These are phyloP conservation scores for Saraca asoca DNA, from an alignment of 331 rosid species.

Conservation along the genomic window DNA sequence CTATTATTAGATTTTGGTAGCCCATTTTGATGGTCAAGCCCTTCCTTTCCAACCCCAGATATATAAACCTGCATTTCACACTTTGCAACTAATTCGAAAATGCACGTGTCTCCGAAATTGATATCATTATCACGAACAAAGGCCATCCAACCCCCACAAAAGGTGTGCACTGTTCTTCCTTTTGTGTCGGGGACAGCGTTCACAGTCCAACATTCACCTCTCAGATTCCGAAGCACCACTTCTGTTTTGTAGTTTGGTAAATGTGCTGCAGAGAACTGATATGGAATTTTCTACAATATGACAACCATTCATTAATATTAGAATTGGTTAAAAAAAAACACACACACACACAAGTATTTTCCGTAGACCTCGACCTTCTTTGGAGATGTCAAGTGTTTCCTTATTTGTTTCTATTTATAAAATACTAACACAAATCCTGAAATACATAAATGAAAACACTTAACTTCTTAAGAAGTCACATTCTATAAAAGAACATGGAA, in stretches of 20 bases:
- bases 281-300: slow-evolving; percentile 76
- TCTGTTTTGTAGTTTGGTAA: slow-evolving; percentile 81
- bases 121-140: slow-evolving; percentile 84
- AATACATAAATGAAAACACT: no score
- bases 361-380: no score
- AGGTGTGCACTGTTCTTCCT: slow-evolving; percentile 81
- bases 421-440: no score
- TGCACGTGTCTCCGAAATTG: slow-evolving; percentile 80
- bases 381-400: no score
- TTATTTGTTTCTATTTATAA: no score
- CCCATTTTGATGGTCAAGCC: slow-evolving; percentile 55
- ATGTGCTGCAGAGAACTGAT: slow-evolving; percentile 82
- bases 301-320: slow-evolving; percentile 25
- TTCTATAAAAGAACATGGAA: slow-evolving; percentile 6
- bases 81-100: slow-evolving; percentile 72
- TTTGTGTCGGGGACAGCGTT: slow-evolving; percentile 89
- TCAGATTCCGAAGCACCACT: slow-evolving; percentile 67
- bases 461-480: background rate
- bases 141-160: slow-evolving; percentile 98
- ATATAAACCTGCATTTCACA: slow-evolving; percentile 75
- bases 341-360: no score
- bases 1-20: slow-evolving; percentile 44
- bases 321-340: slow-evolving; percentile 11
- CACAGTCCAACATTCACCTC: slow-evolving; percentile 80
- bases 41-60: slow-evolving; percentile 68